These are phyloP conservation scores for Plasmodium fragile DNA, from an alignment of 169 alveolate genomes.

Conservation along the genomic window DNA sequence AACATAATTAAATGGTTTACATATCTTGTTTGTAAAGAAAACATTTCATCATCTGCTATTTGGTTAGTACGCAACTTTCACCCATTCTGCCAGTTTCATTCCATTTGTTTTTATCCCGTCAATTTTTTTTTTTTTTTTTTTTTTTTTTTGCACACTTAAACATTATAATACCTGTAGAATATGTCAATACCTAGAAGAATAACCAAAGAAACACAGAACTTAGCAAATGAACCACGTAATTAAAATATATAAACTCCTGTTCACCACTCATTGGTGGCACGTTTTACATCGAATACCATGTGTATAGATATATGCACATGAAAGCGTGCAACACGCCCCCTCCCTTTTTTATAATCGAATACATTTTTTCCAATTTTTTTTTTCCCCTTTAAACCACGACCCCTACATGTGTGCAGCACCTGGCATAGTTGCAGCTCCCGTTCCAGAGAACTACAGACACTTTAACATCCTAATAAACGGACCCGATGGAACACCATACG, in stretches of 20 bases:
- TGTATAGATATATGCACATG: neutral
- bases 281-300: neutral
- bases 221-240: slow-evolving; percentile 90
- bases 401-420: slow-evolving; percentile 87
- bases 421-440: slow-evolving; percentile 95
- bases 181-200: slow-evolving; percentile 89
- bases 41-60: neutral
- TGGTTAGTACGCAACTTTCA: neutral
- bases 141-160: neutral
- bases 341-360: neutral
- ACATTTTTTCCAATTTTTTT: neutral
- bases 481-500: slow-evolving; percentile 98
- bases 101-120: neutral
- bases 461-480: slow-evolving; percentile 96
- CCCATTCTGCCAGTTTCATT: neutral
- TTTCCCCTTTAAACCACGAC: neutral
- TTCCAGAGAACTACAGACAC: slow-evolving; percentile 95
- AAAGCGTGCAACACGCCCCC: neutral
- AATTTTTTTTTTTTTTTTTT: neutral
- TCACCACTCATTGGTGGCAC: slow-evolving; percentile 1
- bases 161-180: slow-evolving; percentile 7
- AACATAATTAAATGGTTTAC: neutral
- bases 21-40: neutral
- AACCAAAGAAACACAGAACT: slow-evolving; percentile 88
- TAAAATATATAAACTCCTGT: neutral